phyloP scores from a whole-genome alignment of 192 early-diverging fungal species.

The Podila epigama region DNA sequence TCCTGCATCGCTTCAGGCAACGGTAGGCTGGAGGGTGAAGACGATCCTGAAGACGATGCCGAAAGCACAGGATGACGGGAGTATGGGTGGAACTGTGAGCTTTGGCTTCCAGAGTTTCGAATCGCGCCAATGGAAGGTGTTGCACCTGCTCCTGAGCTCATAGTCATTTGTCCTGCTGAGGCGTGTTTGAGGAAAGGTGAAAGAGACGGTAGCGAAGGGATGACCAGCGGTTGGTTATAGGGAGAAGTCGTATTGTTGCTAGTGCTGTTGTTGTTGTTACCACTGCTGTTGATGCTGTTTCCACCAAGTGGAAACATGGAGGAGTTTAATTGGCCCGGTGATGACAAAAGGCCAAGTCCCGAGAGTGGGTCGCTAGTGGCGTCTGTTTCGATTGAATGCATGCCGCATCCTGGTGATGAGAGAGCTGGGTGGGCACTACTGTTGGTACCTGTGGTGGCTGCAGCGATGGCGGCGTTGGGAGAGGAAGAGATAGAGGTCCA shows the following conservation, averaged over 20 bases:
- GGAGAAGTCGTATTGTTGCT: conserved; percentile 10
- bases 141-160: conserved; percentile 11
- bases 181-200: conserved; percentile 39
- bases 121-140: conserved; percentile 25
- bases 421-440: conserved; percentile 9
- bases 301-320: conserved; percentile 6
- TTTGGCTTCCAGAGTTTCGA: not conserved
- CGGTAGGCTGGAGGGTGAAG: conserved; percentile 23
- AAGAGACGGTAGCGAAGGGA: conserved; percentile 32
- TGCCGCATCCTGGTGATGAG: conserved; percentile 17
- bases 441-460: too few relatives aligned
- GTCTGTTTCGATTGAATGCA: conserved; percentile 4
- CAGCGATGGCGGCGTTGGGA: not conserved
- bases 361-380: conserved; percentile 14
- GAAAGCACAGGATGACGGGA: conserved; percentile 9
- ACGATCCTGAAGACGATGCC: not conserved
- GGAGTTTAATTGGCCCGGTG: conserved; percentile 9
- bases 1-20: conserved; percentile 43
- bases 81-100: conserved; percentile 33
- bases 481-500: conserved; percentile 17
- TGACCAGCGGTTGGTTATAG: conserved; percentile 30
- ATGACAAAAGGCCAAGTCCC: conserved; percentile 16
- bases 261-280: too few relatives aligned
- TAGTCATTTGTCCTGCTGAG: conserved; percentile 21
- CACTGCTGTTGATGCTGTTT: too few relatives aligned